Conservation (phyloP, 495 filamentous ascomycete species). For the Hyaloscypha bicolor region DNA sequence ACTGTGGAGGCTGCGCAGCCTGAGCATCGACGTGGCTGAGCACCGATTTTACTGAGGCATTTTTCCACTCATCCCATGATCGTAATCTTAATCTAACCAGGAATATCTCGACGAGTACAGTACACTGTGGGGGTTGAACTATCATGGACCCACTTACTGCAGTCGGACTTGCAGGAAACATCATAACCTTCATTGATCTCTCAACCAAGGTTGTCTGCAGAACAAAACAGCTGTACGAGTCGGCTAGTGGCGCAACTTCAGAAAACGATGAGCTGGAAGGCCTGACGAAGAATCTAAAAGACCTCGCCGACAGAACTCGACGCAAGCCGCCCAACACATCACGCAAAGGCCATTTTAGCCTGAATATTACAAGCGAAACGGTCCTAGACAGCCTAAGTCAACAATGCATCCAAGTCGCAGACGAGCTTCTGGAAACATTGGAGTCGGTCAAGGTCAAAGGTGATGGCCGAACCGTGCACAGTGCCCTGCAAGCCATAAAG, state of each 20-base stretch:
- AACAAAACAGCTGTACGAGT: neutral
- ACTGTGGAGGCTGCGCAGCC: no score
- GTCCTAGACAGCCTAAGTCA: neutral
- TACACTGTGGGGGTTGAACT: no score
- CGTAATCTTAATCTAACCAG: no score
- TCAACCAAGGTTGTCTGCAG: neutral
- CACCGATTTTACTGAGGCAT: no score
- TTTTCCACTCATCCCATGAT: no score
- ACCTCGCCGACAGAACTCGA: neutral
- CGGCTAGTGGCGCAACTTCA: neutral
- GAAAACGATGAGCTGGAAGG: neutral
- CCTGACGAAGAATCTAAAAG: neutral
- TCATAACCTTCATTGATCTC: conserved; percentile 11
- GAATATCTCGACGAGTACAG: no score
- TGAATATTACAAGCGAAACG: neutral
- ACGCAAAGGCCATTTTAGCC: neutral
- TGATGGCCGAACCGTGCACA: neutral
- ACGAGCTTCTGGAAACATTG: neutral
- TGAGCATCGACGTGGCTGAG: no score
- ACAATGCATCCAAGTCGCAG: neutral
- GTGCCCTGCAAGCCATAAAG: neutral
- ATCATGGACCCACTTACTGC: conserved; percentile 11
- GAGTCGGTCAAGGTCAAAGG: neutral
- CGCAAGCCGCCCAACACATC: neutral
- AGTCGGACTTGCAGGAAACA: conserved; percentile 10